Evolutionary conservation across 257 asterid genomes (phyloP).

Genomic region (Solanum infundibuliforme): DNA sequence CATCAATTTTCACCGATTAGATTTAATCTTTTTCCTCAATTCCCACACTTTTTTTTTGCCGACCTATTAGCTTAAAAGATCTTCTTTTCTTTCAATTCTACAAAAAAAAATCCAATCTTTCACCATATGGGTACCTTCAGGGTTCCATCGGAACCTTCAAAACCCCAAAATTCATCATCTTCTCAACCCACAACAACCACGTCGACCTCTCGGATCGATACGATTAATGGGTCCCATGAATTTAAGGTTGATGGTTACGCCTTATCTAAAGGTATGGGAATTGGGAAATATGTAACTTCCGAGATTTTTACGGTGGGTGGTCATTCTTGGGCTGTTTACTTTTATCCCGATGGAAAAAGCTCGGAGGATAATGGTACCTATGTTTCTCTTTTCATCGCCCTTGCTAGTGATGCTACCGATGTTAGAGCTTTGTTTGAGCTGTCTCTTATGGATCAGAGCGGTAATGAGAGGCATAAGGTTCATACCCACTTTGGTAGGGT

Average conservation of each 20-base stretch:
- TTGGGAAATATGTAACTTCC: slow-evolving; percentile 1
- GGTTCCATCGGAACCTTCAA: slow-evolving; percentile 8
- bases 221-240: slow-evolving; percentile 5
- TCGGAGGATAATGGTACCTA: slow-evolving; percentile 7
- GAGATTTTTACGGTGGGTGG: slow-evolving; percentile 7
- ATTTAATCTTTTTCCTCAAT: neutral
- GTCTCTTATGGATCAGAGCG: slow-evolving; percentile 16
- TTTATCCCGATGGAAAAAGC: slow-evolving; percentile 14
- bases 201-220: neutral
- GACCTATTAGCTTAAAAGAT: neutral
- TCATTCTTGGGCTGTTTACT: slow-evolving; percentile 13
- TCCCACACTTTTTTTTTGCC: neutral
- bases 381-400: slow-evolving; percentile 11
- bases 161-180: neutral
- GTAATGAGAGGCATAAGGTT: slow-evolving; percentile 10
- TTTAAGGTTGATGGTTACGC: slow-evolving; percentile 1
- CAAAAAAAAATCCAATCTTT: neutral
- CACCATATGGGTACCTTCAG: slow-evolving; percentile 6
- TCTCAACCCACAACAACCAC: slow-evolving; percentile 7
- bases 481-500: slow-evolving; percentile 15
- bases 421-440: slow-evolving; percentile 15
- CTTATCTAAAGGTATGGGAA: slow-evolving; percentile 7
- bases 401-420: slow-evolving; percentile 15
- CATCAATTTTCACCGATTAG: neutral
- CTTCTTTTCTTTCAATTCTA: neutral